Evolutionary conservation across 2,329 filamentous ascomycete genomes (phyloP).

Genomic region (Zymoseptoria tritici): DNA sequence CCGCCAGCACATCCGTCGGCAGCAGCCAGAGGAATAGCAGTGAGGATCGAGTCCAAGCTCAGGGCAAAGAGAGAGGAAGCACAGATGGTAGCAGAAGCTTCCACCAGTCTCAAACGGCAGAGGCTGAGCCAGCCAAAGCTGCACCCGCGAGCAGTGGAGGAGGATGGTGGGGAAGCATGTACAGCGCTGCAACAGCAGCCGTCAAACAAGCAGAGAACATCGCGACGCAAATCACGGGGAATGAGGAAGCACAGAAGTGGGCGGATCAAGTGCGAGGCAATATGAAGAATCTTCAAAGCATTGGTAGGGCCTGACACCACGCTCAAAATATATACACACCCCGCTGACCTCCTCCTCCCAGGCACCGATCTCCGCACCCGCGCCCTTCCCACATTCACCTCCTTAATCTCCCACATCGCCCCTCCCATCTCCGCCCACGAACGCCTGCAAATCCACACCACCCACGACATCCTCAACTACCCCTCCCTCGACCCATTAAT

Average conservation of each 20-base stretch:
- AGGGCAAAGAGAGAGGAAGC: constrained; percentile 54
- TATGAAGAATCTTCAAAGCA: constrained; percentile 65
- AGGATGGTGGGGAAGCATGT: constrained; percentile 82
- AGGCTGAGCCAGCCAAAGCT: constrained; percentile 43
- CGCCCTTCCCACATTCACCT: constrained; percentile 89
- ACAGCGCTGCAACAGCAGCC: constrained; percentile 73
- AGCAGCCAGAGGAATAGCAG: constrained; percentile 47
- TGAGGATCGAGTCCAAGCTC: constrained; percentile 52
- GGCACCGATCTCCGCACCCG: constrained; percentile 80
- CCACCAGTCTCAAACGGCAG: constrained; percentile 62
- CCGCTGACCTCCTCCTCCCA: constrained; percentile 33
- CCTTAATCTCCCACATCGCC: constrained; percentile 87
- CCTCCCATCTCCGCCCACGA: constrained; percentile 96
- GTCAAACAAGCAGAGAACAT: constrained; percentile 89
- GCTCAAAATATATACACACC: background rate
- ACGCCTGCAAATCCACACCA: constrained; percentile 92
- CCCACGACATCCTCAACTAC: constrained; percentile 90
- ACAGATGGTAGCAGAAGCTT: constrained; percentile 67
- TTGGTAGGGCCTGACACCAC: constrained; percentile 41
- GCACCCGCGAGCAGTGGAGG: constrained; percentile 47
- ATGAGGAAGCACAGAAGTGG: constrained; percentile 95
- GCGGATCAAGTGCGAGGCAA: constrained; percentile 89
- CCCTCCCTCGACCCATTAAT: constrained; percentile 90
- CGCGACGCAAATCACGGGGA: constrained; percentile 90
- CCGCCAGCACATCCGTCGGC: constrained; percentile 37